These are phyloP conservation scores for Penicillium thymicola DNA, from an alignment of 2,329 filamentous ascomycete genomes.

Conservation along the genomic window DNA sequence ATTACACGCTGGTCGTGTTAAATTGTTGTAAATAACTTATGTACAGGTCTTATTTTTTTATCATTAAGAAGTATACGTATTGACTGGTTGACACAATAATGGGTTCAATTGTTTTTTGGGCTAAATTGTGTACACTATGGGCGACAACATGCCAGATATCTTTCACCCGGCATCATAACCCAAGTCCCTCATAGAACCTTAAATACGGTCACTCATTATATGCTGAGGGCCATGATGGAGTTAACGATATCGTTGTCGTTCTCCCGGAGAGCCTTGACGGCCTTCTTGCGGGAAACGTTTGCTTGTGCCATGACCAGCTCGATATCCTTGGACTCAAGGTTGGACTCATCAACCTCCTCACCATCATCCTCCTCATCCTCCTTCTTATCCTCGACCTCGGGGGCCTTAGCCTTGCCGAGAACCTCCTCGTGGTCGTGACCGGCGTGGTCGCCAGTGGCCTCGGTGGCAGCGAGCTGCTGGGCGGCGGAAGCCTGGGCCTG, in stretches of 20 bases:
- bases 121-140: conserved; percentile 39
- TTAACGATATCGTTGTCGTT: conserved; percentile 99
- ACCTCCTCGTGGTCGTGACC: conserved; percentile 55
- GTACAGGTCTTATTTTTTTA: neutral
- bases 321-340: conserved; percentile 98
- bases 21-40: neutral
- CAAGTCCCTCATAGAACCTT: conserved; percentile 27
- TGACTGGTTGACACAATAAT: conserved; percentile 22
- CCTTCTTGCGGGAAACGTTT: conserved; percentile 95
- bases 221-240: conserved; percentile 97
- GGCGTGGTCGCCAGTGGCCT: conserved; percentile 58
- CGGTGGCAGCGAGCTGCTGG: conserved; percentile 83
- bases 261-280: conserved; percentile 91
- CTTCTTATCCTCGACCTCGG: conserved; percentile 59
- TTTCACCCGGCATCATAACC: conserved; percentile 23
- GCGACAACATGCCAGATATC: conserved; percentile 25
- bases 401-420: conserved; percentile 64
- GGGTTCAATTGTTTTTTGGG: conserved; percentile 31
- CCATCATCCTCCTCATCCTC: conserved; percentile 87
- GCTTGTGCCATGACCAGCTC: conserved; percentile 99
- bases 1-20: neutral
- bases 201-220: conserved; percentile 48
- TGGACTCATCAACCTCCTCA: conserved; percentile 91
- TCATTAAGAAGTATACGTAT: neutral
- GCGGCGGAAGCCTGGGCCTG: conserved; percentile 94